These are phyloP conservation scores for Pezizomycotina sp. DNA, from an alignment of 2,329 filamentous ascomycete genomes.

Conservation along the genomic window DNA sequence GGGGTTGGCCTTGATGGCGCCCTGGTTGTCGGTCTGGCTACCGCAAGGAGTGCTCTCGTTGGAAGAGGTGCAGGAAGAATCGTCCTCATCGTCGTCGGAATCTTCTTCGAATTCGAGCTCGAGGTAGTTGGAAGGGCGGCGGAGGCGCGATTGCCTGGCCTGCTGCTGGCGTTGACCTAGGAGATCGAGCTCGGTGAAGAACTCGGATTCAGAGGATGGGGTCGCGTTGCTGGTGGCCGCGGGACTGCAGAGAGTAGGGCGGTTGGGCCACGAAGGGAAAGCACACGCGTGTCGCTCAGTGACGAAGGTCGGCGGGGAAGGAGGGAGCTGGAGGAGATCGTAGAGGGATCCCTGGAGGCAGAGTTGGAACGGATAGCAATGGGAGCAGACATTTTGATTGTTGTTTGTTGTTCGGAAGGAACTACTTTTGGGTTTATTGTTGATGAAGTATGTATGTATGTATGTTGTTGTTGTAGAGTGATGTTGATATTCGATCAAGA, in stretches of 20 bases:
- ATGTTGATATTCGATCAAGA: too few relatives aligned
- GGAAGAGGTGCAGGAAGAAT: constrained; percentile 15
- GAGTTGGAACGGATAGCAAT: constrained; percentile 19
- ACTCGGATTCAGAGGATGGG: constrained; percentile 16
- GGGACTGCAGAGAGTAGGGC: constrained; percentile 18
- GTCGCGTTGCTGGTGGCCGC: constrained; percentile 15
- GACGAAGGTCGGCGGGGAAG: constrained; percentile 18
- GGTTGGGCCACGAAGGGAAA: constrained; percentile 20
- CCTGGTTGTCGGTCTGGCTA: too few relatives aligned
- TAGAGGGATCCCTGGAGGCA: constrained; percentile 17
- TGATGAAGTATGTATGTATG: neutral
- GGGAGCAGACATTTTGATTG: constrained; percentile 18
- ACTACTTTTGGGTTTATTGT: constrained; percentile 4
- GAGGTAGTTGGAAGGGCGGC: constrained; percentile 18
- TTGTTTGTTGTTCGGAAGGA: constrained; percentile 9
- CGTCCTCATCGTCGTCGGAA: constrained; percentile 16
- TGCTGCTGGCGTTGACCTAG: constrained; percentile 16
- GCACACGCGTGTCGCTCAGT: constrained; percentile 18
- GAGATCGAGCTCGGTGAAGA: constrained; percentile 19
- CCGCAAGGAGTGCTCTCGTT: constrained; percentile 14
- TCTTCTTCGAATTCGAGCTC: constrained; percentile 19
- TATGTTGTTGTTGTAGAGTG: too few relatives aligned
- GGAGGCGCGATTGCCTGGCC: constrained; percentile 12
- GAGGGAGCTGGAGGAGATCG: constrained; percentile 15
- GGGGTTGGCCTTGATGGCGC: too few relatives aligned